Percentiles rank a stretch among this genome's conserved stretches.
Evolutionary conservation across 1,284 basidiomycete species (phyloP).

Genomic region (Bjerkandera adusta): DNA sequence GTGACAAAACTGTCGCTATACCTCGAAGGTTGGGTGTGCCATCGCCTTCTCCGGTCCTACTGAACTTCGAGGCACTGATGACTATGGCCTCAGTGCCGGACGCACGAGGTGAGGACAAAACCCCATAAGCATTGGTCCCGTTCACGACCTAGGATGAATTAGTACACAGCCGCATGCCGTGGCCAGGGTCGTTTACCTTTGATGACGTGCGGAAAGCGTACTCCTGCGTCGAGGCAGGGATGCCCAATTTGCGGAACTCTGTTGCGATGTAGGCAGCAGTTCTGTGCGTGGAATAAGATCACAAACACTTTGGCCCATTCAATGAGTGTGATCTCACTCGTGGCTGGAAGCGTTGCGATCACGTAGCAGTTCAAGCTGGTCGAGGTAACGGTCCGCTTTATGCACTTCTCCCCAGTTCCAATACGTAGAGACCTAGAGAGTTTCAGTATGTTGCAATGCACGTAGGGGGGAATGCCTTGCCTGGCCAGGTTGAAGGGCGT

Average conservation of each 20-base stretch:
- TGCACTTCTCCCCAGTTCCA: conserved; percentile 90
- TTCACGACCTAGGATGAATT: conserved; percentile 37
- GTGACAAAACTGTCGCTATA: conserved; percentile 76
- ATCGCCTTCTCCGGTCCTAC: conserved; percentile 54
- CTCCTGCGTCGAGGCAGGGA: conserved; percentile 64
- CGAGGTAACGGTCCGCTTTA: conserved; percentile 76
- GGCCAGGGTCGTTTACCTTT: conserved; percentile 33
- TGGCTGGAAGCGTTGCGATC: conserved; percentile 63
- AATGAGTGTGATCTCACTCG: conserved; percentile 51
- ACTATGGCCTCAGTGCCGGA: conserved; percentile 91
- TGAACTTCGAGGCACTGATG: conserved; percentile 86
- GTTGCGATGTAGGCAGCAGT: conserved; percentile 54
- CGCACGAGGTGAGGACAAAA: conserved; percentile 80
- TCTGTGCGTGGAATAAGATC: conserved; percentile 37
- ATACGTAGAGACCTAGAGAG: conserved; percentile 74
- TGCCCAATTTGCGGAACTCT: conserved; percentile 70
- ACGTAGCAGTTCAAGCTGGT: conserved; percentile 61
- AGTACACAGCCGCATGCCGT: neutral
- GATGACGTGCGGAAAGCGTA: conserved; percentile 56
- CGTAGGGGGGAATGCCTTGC: conserved; percentile 39
- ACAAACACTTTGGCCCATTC: neutral
- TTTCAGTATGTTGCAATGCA: neutral
- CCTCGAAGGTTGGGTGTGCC: conserved; percentile 82
- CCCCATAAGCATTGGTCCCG: conserved; percentile 83
- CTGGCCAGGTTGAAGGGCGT: conserved; percentile 88